Evolutionary conservation across 2,329 filamentous ascomycete genomes (phyloP), one percentile per base, ranked within the genome.

Genomic region (Colletotrichum sidae): DNA sequence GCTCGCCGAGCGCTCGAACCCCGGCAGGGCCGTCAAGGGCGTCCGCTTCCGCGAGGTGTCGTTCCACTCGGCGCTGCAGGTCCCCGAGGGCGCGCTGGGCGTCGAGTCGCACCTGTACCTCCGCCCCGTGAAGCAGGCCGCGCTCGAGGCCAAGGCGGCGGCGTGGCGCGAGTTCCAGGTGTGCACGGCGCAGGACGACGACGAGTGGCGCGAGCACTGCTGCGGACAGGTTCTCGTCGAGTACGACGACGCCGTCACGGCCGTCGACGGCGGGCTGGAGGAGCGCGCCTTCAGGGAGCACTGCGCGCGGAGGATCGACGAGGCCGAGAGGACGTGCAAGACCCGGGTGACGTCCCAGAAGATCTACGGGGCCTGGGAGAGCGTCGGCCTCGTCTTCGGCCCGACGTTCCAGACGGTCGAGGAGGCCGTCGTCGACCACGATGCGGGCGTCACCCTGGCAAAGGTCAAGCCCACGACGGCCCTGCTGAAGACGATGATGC

Each of bases 1-100:
- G 47, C 41, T 72, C 8, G 69, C 71, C 6, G 55, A 60, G 17
- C 53, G 41, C 6, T 45, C 53, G 13, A 44, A 25, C 12, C 44
- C 54, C 12, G 54, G 7, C 5, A 45, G 34, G 33, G 11, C 33
- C 4, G 42, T 73, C 33, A 54, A 62, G 15, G 64, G 68, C 1
- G 39, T 70, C 2, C 67, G 55, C 2, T 38, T 60, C 44, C 51
- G 49, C 10, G 58, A 60, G 5, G 52, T 60, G 3, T 60, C 57
- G 37, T 60, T 60, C 34, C 50, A 55, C 10, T 45, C 50, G 6
- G 49, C 57, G 11, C 8, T 60, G n/a, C 49, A 60, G 37, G 51
- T 55, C 1, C 50, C 58, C 4, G 44, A 55, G 17, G 58, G 34
- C 11, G 42, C 41, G 11, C 8, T 46, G 17, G 58, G 51, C 15